Base-by-base conservation (phyloP, 805 yeast species). In the Yarrowia alimentaria region DNA sequence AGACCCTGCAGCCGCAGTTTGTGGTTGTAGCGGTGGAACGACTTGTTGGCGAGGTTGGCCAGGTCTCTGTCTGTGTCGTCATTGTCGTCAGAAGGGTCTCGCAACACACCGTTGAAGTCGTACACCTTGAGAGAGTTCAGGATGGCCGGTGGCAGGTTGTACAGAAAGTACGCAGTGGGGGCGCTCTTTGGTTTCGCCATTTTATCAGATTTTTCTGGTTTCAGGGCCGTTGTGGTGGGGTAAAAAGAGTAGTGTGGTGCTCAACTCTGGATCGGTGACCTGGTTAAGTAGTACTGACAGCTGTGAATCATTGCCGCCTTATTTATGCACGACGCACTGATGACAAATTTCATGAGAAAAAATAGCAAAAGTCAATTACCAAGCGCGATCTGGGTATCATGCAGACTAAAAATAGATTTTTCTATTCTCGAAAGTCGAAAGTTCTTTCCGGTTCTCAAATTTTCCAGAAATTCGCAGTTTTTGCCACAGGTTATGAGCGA, bases 231-330 rank as follows among this genome's bases (percentile, higher is more conserved):
- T 9, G 24, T 6, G 24, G 6, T 6, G 33, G 20, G 6, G 33
- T 30, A n/a, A n/a, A n/a, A n/a, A n/a, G n/a, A n/a, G n/a, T n/a
- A n/a, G 12, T 17, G 33, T 30, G 33, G 19, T 16, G n/a, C n/a
- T 11, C 13, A 30, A 21, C 8, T 21, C 24, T 16, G 17, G 12
- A 30, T n/a, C n/a, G n/a, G 20, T 30, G 4, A 16, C 10, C 21
- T 11, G 33, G 33, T 7, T 11, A n/a, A 11, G 20, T 8, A 6
- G 10, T n/a, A 9, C 21, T 17, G 25, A 40, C 26, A 18, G 25
- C n/a, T 26, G 28, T 40, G 47, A 40, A 40, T 40, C 47, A 40
- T 40, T 40, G 47, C 47, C 47, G 47, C 47, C 9, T n/a, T 25
- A 13, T 11, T 7, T 18, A 40, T 28, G 47, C 47, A 40, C 18